Evolutionary conservation across 2,329 filamentous ascomycete species (phyloP).

Genomic region (Fusarium torulosum): DNA sequence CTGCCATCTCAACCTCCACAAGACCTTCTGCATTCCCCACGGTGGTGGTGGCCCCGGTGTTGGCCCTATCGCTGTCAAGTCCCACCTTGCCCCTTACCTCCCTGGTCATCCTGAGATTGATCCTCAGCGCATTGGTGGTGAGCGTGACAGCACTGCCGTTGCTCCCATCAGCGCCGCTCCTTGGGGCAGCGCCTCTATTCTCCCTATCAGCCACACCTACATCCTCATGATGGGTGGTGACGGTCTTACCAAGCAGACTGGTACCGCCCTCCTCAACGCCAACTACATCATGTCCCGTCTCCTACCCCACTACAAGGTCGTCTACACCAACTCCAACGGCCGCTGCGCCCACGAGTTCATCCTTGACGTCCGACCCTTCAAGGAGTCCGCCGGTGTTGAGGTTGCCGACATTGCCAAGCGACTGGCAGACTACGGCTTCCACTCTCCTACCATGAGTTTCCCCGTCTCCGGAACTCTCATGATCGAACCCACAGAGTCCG

Average conservation of each 20-base stretch:
- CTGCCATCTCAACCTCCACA: slow-evolving; percentile 97
- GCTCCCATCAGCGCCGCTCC: slow-evolving; percentile 65
- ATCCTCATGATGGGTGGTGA: slow-evolving; percentile 85
- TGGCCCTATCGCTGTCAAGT: slow-evolving; percentile 91
- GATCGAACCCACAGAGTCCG: slow-evolving; percentile 97
- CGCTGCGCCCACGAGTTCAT: slow-evolving; percentile 98
- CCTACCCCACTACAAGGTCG: slow-evolving; percentile 84
- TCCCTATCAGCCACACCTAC: slow-evolving; percentile 95
- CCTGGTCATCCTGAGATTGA: slow-evolving; percentile 46
- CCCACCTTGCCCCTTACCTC: slow-evolving; percentile 82
- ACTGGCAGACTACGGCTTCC: slow-evolving; percentile 96
- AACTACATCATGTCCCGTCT: slow-evolving; percentile 96
- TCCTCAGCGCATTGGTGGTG: slow-evolving; percentile 51
- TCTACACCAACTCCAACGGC: slow-evolving; percentile 92
- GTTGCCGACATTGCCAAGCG: slow-evolving; percentile 97
- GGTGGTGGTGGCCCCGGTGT: slow-evolving; percentile 94
- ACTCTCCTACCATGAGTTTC: slow-evolving; percentile 97
- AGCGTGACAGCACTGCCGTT: slow-evolving; percentile 65
- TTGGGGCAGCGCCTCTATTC: slow-evolving; percentile 90
- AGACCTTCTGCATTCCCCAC: slow-evolving; percentile 98
- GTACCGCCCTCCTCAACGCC: slow-evolving; percentile 91
- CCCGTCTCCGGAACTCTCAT: slow-evolving; percentile 94
- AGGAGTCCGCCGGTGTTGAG: slow-evolving; percentile 84
- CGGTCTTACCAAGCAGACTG: slow-evolving; percentile 88
- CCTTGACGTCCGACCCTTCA: slow-evolving; percentile 87